These are phyloP conservation scores for Solanum chilense DNA, from an alignment of 257 asterid species.

Conservation along the genomic window DNA sequence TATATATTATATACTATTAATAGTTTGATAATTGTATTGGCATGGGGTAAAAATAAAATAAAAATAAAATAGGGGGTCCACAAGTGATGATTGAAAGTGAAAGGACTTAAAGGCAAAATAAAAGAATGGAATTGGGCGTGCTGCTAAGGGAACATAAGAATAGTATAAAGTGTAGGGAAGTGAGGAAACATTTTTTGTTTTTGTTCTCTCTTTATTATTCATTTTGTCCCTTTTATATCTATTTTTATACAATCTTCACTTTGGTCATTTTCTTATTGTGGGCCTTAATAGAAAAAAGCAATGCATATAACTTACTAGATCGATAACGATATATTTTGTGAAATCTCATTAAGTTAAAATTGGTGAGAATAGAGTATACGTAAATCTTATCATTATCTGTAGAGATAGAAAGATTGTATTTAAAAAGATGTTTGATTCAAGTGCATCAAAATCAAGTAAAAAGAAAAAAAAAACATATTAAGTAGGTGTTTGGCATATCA, in stretches of 20 bases:
- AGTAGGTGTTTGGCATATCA: too few species aligned
- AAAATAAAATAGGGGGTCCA: neutral
- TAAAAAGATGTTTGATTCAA: neutral
- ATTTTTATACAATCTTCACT: neutral
- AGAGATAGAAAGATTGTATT: too few species aligned
- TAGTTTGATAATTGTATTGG: neutral
- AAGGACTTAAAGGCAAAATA: conserved; percentile 3
- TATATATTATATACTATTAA: neutral
- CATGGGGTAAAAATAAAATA: neutral
- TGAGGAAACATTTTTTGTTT: conserved; percentile 26
- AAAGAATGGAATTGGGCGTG: conserved; percentile 23
- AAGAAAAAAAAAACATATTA: too few species aligned
- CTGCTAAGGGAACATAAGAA: conserved; percentile 12
- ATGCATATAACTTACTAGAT: neutral
- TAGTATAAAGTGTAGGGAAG: conserved; percentile 29
- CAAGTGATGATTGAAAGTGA: conserved; percentile 38
- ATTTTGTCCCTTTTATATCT: neutral
- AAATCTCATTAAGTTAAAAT: too few species aligned
- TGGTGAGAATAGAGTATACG: accelerated
- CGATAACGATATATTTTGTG: neutral
- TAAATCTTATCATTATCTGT: neutral
- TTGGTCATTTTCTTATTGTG: neutral
- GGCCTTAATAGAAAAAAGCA: neutral
- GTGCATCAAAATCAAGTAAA: neutral
- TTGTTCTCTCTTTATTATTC: neutral